Percentiles rank a stretch among this genome's conserved stretches.
Conservation (phyloP, 495 filamentous ascomycete genomes). For the Penicilliopsis zonata region DNA sequence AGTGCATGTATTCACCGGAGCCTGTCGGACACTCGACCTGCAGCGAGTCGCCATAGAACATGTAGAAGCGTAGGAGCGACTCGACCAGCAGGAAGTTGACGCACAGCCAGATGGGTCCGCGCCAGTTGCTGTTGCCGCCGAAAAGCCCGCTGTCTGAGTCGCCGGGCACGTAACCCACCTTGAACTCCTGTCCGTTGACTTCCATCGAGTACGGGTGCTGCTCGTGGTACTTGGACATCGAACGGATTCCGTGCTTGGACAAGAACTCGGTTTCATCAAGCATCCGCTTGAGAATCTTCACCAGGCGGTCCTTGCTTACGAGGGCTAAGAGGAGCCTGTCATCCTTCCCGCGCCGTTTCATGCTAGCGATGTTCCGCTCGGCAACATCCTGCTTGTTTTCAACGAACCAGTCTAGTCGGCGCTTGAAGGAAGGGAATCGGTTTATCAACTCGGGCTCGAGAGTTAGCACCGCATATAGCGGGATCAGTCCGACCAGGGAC, state of each 20-base stretch:
- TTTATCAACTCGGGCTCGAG: slow-evolving; percentile 89
- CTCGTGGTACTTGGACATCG: slow-evolving; percentile 86
- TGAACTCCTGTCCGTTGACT: slow-evolving; percentile 83
- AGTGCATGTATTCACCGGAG: slow-evolving; percentile 90
- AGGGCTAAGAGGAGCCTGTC: slow-evolving; percentile 75
- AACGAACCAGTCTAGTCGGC: slow-evolving; percentile 84
- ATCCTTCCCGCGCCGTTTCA: slow-evolving; percentile 77
- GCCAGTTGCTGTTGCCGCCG: slow-evolving; percentile 96
- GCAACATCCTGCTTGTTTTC: slow-evolving; percentile 74
- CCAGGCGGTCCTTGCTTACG: slow-evolving; percentile 77
- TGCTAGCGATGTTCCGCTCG: slow-evolving; percentile 84
- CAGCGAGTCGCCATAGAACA: slow-evolving; percentile 84
- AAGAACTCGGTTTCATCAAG: slow-evolving; percentile 90
- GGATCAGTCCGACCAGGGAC: slow-evolving; percentile 87
- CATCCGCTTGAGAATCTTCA: slow-evolving; percentile 81
- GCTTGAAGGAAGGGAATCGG: slow-evolving; percentile 87
- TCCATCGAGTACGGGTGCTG: slow-evolving; percentile 89
- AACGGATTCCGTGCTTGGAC: slow-evolving; percentile 80
- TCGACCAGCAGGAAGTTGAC: slow-evolving; percentile 94
- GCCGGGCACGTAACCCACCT: slow-evolving; percentile 80
- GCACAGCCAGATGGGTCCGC: slow-evolving; percentile 86
- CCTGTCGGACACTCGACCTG: slow-evolving; percentile 90
- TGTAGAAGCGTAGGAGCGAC: slow-evolving; percentile 80
- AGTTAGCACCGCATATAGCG: slow-evolving; percentile 81
- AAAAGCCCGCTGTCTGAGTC: slow-evolving; percentile 92